Conservation (phyloP, 1,139 yeast species). For the Kodamaea arcana region DNA sequence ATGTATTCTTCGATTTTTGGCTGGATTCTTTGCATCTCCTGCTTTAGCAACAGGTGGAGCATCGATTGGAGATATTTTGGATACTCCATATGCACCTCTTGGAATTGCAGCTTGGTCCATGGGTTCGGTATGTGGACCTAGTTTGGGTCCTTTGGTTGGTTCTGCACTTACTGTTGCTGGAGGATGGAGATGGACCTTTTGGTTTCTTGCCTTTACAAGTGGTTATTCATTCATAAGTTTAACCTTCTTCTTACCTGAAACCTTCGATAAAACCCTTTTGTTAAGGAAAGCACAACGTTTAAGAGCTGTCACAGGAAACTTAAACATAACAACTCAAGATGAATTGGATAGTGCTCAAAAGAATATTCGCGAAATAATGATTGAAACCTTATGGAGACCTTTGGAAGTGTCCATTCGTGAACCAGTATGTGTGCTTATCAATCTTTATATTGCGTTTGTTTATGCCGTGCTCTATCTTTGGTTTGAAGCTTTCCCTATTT, state of each 20-base stretch:
- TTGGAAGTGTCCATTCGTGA: conserved; percentile 38
- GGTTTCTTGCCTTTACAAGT: conserved; percentile 31
- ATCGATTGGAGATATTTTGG: conserved; percentile 25
- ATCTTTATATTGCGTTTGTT: conserved; percentile 49
- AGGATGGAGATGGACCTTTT: conserved; percentile 37
- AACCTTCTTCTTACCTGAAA: conserved; percentile 30
- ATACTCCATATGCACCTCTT: conserved; percentile 25
- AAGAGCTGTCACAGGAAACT: conserved; percentile 31
- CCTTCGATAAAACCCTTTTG: conserved; percentile 29
- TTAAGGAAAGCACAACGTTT: conserved; percentile 33
- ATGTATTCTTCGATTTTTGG: conserved; percentile 27
- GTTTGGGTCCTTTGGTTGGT: conserved; percentile 35
- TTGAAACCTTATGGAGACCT: conserved; percentile 49
- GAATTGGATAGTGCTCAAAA: conserved; percentile 21
- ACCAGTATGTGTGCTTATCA: conserved; percentile 43
- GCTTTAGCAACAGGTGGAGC: conserved; percentile 37
- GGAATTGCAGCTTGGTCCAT: conserved; percentile 33
- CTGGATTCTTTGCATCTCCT: conserved; percentile 34
- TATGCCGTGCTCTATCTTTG: conserved; percentile 54
- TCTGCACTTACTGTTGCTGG: conserved; percentile 24
- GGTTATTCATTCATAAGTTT: conserved; percentile 24
- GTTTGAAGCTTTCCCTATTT: conserved; percentile 62
- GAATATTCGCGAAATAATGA: conserved; percentile 19
- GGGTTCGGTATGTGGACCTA: conserved; percentile 33
- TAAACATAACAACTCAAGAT: conserved; percentile 24